Evolutionary conservation across 2,329 filamentous ascomycete genomes (phyloP), one percentile per base, ranked within the genome.

Genomic region (Neobulgaria alba): DNA sequence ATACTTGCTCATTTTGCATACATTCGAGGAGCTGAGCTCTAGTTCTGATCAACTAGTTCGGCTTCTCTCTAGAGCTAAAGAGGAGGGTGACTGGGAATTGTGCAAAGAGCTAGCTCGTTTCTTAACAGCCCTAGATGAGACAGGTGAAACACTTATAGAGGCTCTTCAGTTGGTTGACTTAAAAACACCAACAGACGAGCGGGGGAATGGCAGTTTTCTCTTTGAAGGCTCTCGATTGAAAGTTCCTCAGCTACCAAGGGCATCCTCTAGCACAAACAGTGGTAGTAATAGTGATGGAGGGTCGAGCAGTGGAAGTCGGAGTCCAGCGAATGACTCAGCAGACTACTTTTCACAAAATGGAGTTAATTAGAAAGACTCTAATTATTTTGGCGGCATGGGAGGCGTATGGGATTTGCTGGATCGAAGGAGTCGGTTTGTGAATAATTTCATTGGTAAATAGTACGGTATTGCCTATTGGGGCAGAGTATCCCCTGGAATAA

Each of bases 41-140:
- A 82, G 79, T 15, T 81, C 79, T 10, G 80, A 85, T 53, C 83
- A 90, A 58, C 80, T 88, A 15, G 83, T 95, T 3, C 76, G 88
- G 10, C 67, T 98, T 17, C 73, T 98, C 42, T 78, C 77, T 21
- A 72, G 85, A 36, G 92, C 90, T 1, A 90, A 89, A 55, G 72
- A 78, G 21, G 87, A 89, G 60, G 79, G 80, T 36, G 90, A 96
- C 57, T 98, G 89, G 88, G 89, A 96, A 53, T 67, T 98, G 19
- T 96, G 92, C 65, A 92, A 88, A 54, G 92, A 98, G 61, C 71
- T 98, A 19, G 89, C 92, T 9, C 73, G 90, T n/a, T 98, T 98
- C 63, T 66, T 98, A 42, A 88, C 93, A 34, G 90, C 90, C 4
- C 78, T 98, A 55, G 92, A 98, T 57, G 81, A 86, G 50, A 84